A percentile compares a stretch with the other conserved stretches of the same genome.
Evolutionary conservation across 148 eudicot species (phyloP).

Genomic region (Heliosperma pusillum): DNA sequence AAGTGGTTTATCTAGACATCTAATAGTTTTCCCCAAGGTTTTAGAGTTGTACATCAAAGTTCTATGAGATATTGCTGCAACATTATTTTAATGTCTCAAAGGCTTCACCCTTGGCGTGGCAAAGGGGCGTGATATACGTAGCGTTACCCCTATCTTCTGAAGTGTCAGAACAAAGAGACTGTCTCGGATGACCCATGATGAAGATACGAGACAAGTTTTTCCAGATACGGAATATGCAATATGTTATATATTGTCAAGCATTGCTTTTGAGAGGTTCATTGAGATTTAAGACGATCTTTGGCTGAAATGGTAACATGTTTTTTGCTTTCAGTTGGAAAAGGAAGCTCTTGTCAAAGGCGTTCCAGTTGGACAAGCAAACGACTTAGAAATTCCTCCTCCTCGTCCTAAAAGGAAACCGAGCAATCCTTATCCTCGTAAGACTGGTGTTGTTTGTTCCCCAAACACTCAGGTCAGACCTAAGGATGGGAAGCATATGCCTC

Average conservation of each 20-base stretch:
- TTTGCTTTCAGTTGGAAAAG: conserved; percentile 77
- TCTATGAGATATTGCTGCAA: background rate
- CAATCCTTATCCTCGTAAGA: conserved; percentile 95
- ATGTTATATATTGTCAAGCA: background rate
- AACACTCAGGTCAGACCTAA: conserved; percentile 44
- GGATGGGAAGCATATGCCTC: conserved; percentile 41
- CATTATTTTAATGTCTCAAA: background rate
- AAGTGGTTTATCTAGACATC: background rate
- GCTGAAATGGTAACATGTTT: conserved; percentile 11
- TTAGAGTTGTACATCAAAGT: background rate
- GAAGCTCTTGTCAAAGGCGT: conserved; percentile 91
- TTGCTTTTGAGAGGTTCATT: background rate
- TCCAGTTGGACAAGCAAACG: conserved; percentile 63
- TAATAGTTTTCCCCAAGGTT: background rate
- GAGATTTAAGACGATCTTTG: conserved; percentile 6
- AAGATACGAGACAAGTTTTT: background rate
- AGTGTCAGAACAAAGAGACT: background rate
- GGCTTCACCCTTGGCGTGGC: background rate
- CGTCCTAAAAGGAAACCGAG: conserved; percentile 94
- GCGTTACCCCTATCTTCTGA: too few relatives aligned
- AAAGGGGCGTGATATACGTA: background rate
- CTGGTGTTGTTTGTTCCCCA: conserved; percentile 34
- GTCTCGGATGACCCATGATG: background rate
- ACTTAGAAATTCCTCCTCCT: conserved; percentile 94
- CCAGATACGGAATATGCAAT: background rate